Conservation (phyloP, 2,329 filamentous ascomycete species). For the Arachnomyces sp. region DNA sequence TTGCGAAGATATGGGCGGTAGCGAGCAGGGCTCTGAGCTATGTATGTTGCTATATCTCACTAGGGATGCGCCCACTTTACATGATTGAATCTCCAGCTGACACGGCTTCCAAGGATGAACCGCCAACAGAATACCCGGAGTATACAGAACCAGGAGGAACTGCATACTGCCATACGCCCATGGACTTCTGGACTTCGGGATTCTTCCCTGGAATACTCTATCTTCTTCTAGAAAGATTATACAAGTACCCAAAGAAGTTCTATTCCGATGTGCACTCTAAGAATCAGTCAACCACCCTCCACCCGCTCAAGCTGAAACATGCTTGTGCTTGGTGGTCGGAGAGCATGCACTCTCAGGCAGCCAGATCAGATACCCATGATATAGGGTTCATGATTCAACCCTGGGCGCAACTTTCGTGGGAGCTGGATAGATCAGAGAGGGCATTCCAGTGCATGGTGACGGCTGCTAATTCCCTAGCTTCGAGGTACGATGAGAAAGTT, state of each 20-base stretch:
- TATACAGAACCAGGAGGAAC: slow-evolving; percentile 25
- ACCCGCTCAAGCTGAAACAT: slow-evolving; percentile 2
- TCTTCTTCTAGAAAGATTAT: slow-evolving; percentile 29
- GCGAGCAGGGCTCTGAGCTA: slow-evolving; percentile 11
- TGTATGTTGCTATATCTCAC: slow-evolving; percentile 1
- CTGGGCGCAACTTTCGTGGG: slow-evolving; percentile 40
- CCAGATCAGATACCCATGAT: slow-evolving; percentile 45
- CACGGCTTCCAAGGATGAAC: too few relatives aligned
- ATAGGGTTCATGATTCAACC: slow-evolving; percentile 48
- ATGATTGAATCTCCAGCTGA: slow-evolving; percentile 19
- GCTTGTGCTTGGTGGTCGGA: slow-evolving; percentile 37
- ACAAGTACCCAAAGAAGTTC: slow-evolving; percentile 15
- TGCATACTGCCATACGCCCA: too few relatives aligned
- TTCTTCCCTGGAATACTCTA: slow-evolving; percentile 43
- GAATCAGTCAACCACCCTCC: too few relatives aligned
- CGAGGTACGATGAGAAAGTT: slow-evolving; percentile 27
- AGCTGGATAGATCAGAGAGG: slow-evolving; percentile 32
- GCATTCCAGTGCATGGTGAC: slow-evolving; percentile 27
- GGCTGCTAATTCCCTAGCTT: slow-evolving; percentile 29
- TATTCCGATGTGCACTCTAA: too few relatives aligned
- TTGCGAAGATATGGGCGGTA: slow-evolving; percentile 18
- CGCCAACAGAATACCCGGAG: slow-evolving; percentile 3
- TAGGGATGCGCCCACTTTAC: slow-evolving; percentile 3
- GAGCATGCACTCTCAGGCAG: slow-evolving; percentile 30
- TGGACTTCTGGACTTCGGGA: slow-evolving; percentile 42